A percentile compares a stretch with the other conserved stretches of the same genome.
phyloP scores from a whole-genome alignment of 352 stramenopile species.

The Phytophthora capsici region DNA sequence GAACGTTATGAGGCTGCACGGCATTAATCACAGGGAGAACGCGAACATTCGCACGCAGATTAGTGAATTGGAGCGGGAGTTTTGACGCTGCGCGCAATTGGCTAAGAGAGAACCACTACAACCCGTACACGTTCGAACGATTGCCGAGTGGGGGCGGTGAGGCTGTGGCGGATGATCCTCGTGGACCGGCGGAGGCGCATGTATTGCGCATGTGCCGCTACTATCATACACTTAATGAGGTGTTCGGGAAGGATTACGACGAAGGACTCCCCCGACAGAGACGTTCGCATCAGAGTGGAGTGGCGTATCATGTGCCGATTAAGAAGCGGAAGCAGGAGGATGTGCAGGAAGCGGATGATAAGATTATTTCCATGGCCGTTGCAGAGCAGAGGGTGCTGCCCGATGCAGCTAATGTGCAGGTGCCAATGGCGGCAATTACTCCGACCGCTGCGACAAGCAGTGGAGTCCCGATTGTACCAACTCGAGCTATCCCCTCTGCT shows the following conservation, averaged over 20 bases:
- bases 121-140: slow-evolving; percentile 32
- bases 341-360: slow-evolving; percentile 6
- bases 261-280: slow-evolving; percentile 30
- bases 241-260: slow-evolving; percentile 53
- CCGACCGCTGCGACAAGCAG: not conserved
- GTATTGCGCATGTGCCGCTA: slow-evolving; percentile 74
- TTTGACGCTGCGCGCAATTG: slow-evolving; percentile 63
- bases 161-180: slow-evolving; percentile 1
- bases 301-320: not conserved
- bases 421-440: not conserved
- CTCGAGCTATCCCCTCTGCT: slow-evolving; percentile 14
- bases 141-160: slow-evolving; percentile 21
- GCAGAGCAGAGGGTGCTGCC: slow-evolving; percentile 7
- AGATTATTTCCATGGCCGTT: not conserved
- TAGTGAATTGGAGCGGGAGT: slow-evolving; percentile 72
- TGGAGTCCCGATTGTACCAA: slow-evolving; percentile 12
- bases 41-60: slow-evolving; percentile 86
- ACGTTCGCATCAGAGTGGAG: slow-evolving; percentile 32
- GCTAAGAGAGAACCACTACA: slow-evolving; percentile 55
- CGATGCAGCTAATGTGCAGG: not conserved
- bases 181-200: slow-evolving; percentile 47
- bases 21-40: slow-evolving; percentile 76
- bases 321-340: slow-evolving; percentile 25
- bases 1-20: slow-evolving; percentile 58
- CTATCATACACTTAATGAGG: slow-evolving; percentile 68